Base-by-base conservation (phyloP, 805 yeast species). In the Starmerella geochares region DNA sequence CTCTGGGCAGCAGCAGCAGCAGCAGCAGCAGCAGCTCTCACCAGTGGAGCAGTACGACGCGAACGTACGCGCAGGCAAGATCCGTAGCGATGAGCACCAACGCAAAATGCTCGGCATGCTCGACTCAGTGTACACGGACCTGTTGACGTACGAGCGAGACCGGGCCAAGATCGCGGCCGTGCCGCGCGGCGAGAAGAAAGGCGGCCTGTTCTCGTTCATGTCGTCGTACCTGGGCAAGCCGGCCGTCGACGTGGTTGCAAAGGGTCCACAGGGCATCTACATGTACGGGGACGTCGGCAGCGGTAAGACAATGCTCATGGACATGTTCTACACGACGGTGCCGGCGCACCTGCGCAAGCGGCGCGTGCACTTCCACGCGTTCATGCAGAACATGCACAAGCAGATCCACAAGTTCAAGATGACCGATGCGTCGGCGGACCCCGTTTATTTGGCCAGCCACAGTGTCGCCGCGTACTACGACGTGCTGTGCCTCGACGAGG, bases 281-380 rank as follows among this genome's bases (percentile, higher is more conserved):
- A 71, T 92, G 27, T 92, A 85, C 66, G 98, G 98, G 20, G 97
- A 92, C 65, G 98, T 92, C 38, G 98, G 98, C 1, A 88, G 97
- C 66, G 98, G 98, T 3, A 90, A 92, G 63, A 92, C 98, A 7
- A 90, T 92, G 96, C 71, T 92, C 53, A 90, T 92, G 97, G 97
- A 92, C 66, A 71, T 92, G 57, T 92, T 92, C 61, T 92, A 88
- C 67, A 71, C 77, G 19, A 86, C 95, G 0, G 75, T 90, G 16
- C 96, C 97, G 0, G 46, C 66, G 0, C 85, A 83, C 62, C 70
- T 92, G 51, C 75, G 90, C 11, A 86, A 87, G 61, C 75, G 72
- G 58, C 74, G 98, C 56, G 72, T 90, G 42, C 98, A 92, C 66
- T 92, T 92, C 72, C 98, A 92, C 66, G 95, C 87, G 58, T 92